Percentiles rank a stretch among this genome's conserved stretches.
phyloP scores from a whole-genome alignment of 2,329 filamentous ascomycete species.

The Fusarium humuli region DNA sequence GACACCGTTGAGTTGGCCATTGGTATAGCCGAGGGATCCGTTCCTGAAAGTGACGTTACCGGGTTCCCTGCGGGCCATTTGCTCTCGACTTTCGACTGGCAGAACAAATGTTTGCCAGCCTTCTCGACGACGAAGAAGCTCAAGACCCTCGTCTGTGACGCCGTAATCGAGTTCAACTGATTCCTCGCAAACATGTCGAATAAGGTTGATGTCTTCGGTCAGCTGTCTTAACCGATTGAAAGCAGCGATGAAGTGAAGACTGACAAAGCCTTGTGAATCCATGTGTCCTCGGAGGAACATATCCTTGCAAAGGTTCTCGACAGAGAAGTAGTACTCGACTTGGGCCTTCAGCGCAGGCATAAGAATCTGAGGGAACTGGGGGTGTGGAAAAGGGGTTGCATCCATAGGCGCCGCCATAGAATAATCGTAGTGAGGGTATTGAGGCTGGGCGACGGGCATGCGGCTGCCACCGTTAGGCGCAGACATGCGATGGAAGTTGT shows the following conservation, averaged over 20 bases:
- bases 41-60: constrained; percentile 54
- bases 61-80: constrained; percentile 76
- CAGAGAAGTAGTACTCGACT: constrained; percentile 95
- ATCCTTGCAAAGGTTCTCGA: constrained; percentile 96
- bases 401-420: constrained; percentile 55
- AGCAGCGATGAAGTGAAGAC: constrained; percentile 79
- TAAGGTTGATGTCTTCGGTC: constrained; percentile 72
- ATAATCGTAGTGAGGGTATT: constrained; percentile 55
- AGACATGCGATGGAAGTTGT: constrained; percentile 56
- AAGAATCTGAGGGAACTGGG: constrained; percentile 65
- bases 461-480: constrained; percentile 53
- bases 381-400: constrained; percentile 53
- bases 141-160: constrained; percentile 78
- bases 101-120: constrained; percentile 87
- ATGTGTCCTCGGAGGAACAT: constrained; percentile 88
- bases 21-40: constrained; percentile 45
- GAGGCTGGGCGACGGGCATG: constrained; percentile 53
- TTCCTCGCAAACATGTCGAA: constrained; percentile 80
- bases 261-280: constrained; percentile 95
- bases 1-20: constrained; percentile 50
- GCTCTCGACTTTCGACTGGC: constrained; percentile 75
- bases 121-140: constrained; percentile 79
- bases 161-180: constrained; percentile 80
- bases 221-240: constrained; percentile 77
- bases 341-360: constrained; percentile 60